Evolutionary conservation across 2,329 filamentous ascomycete species (phyloP), one percentile per base, ranked within the genome.

Genomic region (Beauveria rudraprayagi): DNA sequence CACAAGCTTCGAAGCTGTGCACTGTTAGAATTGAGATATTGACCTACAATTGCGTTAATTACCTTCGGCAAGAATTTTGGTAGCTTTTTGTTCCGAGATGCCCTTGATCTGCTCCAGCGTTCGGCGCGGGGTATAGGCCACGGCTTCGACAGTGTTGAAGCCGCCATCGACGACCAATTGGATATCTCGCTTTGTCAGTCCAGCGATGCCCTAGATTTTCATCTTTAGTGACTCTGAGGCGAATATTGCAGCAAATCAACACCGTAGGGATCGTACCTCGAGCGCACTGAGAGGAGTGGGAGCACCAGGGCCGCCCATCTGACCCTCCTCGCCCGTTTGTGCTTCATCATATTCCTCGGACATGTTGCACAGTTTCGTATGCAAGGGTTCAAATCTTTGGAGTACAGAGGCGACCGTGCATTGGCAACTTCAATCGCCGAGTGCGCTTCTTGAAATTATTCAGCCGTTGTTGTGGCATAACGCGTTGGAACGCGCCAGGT

Each of bases 41-140:
- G 65, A 61, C 55, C 26, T 10, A 44, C 1, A 56, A 56, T 34
- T 22, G 3, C 2, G 16, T 30, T 3, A 17, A 48, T 66, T 73
- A 93, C 92, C 92, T 80, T 97, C 94, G 16, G 85, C 86, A 30
- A 99, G 80, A 46, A 99, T 87, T 71, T 97, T 97, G 40, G 85
- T 87, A 2, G 95, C 94, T 73, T 99, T 99, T 70, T 95, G 90
- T 76, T 97, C 93, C 1, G 94, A 99, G 40, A 99, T 96, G 61
- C 94, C 94, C 74, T 97, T 99, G 75, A 99, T 93, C 73, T 95
- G 91, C 74, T 99, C 93, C 19, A 99, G 78, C 61, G 88, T 79
- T 70, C 93, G 85, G 58, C 83, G 89, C 72, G 94, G 85, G 3
- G 85, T 97, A 72, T 99, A 99, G 55, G 94, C 94, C 63, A 99